phyloP scores from a whole-genome alignment of 169 alveolate species.

The Plasmodium cynomolgi region DNA sequence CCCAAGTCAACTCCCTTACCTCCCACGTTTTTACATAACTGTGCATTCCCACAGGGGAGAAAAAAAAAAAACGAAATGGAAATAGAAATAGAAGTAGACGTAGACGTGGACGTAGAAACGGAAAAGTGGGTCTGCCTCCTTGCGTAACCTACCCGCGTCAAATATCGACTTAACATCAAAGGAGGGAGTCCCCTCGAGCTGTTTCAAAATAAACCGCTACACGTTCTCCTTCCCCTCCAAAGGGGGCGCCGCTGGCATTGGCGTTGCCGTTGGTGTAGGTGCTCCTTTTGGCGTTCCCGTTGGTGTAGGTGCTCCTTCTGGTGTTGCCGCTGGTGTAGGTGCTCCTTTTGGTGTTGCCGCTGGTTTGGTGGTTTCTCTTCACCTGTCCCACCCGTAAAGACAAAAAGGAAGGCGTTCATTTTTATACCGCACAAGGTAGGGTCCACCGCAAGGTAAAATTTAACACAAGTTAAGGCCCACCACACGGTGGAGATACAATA shows the following conservation, averaged over 20 bases:
- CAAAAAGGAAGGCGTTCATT: background rate
- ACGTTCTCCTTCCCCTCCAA: background rate
- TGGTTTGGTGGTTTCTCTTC: background rate
- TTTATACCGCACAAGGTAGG: background rate
- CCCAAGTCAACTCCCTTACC: no score
- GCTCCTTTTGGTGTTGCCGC: background rate
- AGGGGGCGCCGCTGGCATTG: no score
- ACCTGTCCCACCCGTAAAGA: background rate
- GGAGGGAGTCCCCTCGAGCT: background rate
- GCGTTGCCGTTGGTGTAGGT: no score
- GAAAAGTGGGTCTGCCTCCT: background rate
- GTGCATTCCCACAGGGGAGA: background rate
- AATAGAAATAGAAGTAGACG: no score
- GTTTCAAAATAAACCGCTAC: background rate
- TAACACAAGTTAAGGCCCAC: background rate
- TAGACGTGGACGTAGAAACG: background rate
- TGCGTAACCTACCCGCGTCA: background rate
- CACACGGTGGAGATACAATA: background rate
- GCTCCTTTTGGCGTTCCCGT: no score
- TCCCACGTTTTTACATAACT: no score
- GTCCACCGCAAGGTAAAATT: background rate
- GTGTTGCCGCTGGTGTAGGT: no score
- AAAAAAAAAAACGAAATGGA: no score
- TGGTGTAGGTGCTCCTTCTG: background rate
- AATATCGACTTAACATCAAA: background rate